Conservation (phyloP, 176 grass and related monocot genomes). For the Oryza australiensis region DNA sequence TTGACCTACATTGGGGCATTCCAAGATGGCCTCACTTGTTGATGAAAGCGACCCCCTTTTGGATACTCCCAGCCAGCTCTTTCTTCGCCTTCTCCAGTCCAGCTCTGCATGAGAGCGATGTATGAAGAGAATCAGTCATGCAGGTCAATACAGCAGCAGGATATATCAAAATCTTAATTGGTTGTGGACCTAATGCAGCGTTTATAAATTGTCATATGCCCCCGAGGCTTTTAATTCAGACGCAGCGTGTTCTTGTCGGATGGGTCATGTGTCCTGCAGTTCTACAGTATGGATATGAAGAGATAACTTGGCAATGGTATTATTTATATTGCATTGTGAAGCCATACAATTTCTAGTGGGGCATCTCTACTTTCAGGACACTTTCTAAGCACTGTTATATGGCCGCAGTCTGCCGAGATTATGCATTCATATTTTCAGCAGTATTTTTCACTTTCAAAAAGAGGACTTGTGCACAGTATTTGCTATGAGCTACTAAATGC, state of each 20-base stretch:
- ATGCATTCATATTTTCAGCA: not conserved
- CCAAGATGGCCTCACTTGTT: conserved; percentile 44
- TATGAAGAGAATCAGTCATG: not conserved
- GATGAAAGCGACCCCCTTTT: conserved; percentile 80
- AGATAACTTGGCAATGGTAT: not conserved
- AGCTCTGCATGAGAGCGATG: conserved; percentile 45
- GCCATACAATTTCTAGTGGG: not conserved
- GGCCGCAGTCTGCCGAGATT: not conserved
- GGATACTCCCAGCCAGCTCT: conserved; percentile 68
- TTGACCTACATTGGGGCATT: conserved; percentile 5
- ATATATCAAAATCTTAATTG: conserved; percentile 40
- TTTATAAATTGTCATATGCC: not conserved
- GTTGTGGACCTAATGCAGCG: not conserved
- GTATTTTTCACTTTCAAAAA: not conserved
- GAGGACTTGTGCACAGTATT: not conserved
- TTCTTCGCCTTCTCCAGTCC: conserved; percentile 84
- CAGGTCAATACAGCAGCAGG: not conserved
- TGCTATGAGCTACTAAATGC: not conserved
- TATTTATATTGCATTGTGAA: not conserved
- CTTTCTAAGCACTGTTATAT: not conserved
- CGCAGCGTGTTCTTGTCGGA: conserved; percentile 8
- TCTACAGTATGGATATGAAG: not conserved
- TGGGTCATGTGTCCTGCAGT: not conserved
- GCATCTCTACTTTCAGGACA: not conserved
- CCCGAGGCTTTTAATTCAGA: conserved; percentile 4